Base-by-base conservation (phyloP, 768 basidiomycete species). In the Xerocomellus dryophilus region DNA sequence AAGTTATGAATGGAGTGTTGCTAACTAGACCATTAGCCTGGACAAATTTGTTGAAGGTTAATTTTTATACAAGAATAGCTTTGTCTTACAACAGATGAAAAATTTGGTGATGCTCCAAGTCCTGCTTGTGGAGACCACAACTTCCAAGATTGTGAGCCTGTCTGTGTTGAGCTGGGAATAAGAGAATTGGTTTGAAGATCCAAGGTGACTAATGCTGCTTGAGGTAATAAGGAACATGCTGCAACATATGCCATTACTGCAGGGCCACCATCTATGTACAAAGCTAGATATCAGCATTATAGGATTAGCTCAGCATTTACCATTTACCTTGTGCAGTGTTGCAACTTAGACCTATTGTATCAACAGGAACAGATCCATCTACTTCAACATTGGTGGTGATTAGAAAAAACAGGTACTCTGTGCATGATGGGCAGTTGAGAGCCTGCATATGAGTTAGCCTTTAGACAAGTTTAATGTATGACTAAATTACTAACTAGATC, bases 381-480 rank as follows among this genome's bases (percentile, higher is more conserved):
- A 51, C 11, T 4, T 58, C 34, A n/a, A 64, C 1, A 27, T n/a
- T 14, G 3, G 61, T 47, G 34, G 61, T 60, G 5, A 54, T 42
- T 2, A 60, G 29, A 25, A 63, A 62, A 3, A 52, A 56, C 0
- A 61, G 23, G 9, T 49, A 52, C 18, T 48, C 4, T 15, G 3
- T 3, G 29, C 25, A 48, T 25, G 10, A 10, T 48, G 23, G 6
- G 6, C 39, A 56, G 6, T 42, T 2, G 7, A 0, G 10, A 25
- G 3, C 7, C 41, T 42, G 14, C 14, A 25, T 10, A 12, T 10
- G 3, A 7, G 25, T 25, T n/a, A 25, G 15, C 15, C 14, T 17
- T 42, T 27, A 10, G 9, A 11, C 3, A 27, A 11, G 18, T 29
- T 42, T 7, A 17, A 7, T 6, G 23, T 5, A 25, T 34, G 25